Evolutionary conservation across 257 asterid genomes (phyloP).

Genomic region (Cordia subcordata): DNA sequence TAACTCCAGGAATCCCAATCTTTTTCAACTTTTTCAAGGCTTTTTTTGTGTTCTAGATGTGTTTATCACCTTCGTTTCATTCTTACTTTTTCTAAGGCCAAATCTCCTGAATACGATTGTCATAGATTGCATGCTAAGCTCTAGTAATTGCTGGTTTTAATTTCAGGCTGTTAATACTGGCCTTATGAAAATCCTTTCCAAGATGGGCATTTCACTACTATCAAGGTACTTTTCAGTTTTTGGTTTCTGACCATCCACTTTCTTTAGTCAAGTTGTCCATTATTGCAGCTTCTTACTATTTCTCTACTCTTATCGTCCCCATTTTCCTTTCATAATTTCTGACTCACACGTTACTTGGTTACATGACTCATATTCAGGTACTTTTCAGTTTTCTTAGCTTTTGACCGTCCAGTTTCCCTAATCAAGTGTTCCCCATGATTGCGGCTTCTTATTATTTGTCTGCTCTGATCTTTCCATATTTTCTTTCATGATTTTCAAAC

Average conservation of each 20-base stretch:
- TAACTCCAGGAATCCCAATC: too few species aligned
- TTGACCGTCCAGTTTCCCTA: neutral
- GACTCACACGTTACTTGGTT: constrained; percentile 28
- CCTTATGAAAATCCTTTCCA: constrained; percentile 87
- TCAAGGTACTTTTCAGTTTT: constrained; percentile 54
- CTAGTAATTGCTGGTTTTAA: constrained; percentile 12
- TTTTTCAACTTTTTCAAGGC: too few species aligned
- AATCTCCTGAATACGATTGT: constrained; percentile 4
- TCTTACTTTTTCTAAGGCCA: too few species aligned
- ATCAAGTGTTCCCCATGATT: neutral
- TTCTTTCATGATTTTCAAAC: constrained; percentile 8
- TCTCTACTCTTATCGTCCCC: neutral
- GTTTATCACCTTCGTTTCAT: too few species aligned
- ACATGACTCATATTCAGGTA: too few species aligned
- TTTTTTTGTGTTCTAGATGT: neutral
- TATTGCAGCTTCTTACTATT: neutral
- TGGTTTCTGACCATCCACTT: neutral
- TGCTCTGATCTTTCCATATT: constrained; percentile 1
- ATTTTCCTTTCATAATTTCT: constrained; percentile 13
- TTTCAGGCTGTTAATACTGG: constrained; percentile 88
- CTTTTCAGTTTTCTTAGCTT: constrained; percentile 6
- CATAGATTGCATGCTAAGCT: constrained; percentile 6
- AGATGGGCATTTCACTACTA: constrained; percentile 98
- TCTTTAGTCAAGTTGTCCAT: neutral
- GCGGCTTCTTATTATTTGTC: neutral